Percentiles rank a stretch among this genome's conserved stretches.
Evolutionary conservation across 257 asterid genomes (phyloP).

Genomic region (Hygrophila difformis): DNA sequence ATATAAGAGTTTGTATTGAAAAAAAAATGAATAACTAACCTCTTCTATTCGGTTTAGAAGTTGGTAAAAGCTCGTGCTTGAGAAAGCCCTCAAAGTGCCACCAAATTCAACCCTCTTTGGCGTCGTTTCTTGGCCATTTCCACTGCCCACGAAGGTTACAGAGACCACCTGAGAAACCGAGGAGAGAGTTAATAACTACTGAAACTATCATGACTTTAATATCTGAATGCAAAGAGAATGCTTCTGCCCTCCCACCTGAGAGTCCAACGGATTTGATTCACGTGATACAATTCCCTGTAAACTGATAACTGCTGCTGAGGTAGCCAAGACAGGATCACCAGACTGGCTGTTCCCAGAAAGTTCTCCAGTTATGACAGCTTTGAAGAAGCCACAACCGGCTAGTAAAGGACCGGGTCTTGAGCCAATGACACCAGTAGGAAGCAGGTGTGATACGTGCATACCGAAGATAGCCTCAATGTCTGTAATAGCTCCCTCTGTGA

Average conservation of each 20-base stretch:
- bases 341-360: slow-evolving; percentile 23
- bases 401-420: slow-evolving; percentile 82
- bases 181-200: too few relatives aligned
- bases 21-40: slow-evolving; percentile 26
- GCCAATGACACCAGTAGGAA: slow-evolving; percentile 58
- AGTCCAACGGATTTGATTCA: slow-evolving; percentile 77
- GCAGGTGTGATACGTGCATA: slow-evolving; percentile 62
- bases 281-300: slow-evolving; percentile 85
- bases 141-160: slow-evolving; percentile 60
- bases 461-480: slow-evolving; percentile 81
- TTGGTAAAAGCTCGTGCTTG: slow-evolving; percentile 46
- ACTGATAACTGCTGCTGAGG: slow-evolving; percentile 86
- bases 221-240: background rate
- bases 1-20: too few relatives aligned
- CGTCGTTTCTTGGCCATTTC: slow-evolving; percentile 31
- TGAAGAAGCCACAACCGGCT: slow-evolving; percentile 91
- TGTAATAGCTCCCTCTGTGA: slow-evolving; percentile 66
- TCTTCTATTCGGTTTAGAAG: slow-evolving; percentile 69
- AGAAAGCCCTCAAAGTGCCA: slow-evolving; percentile 87
- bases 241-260: slow-evolving; percentile 57
- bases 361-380: slow-evolving; percentile 43
- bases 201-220: too few relatives aligned
- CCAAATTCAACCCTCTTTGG: slow-evolving; percentile 44
- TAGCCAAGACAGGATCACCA: slow-evolving; percentile 62
- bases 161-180: slow-evolving; percentile 55